These are phyloP conservation scores for Talaromyces sp. DNA, from an alignment of 2,329 filamentous ascomycete genomes.

Conservation along the genomic window DNA sequence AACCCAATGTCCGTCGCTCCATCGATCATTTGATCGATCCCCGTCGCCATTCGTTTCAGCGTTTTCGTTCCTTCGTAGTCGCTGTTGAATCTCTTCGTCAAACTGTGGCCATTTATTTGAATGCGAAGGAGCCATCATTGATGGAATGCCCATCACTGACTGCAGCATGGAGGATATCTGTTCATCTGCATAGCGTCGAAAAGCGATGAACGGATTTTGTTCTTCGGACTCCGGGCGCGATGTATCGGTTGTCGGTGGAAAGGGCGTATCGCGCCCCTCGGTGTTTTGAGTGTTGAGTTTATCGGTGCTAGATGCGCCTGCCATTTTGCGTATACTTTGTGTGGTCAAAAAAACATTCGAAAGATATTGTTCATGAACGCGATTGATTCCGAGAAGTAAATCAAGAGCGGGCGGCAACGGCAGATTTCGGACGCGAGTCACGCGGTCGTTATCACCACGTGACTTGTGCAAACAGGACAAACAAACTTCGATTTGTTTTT, in stretches of 20 bases:
- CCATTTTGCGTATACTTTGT: constrained; percentile 4
- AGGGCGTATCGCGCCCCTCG: constrained; percentile 7
- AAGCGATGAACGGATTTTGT: constrained; percentile 53
- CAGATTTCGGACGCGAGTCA: constrained; percentile 16
- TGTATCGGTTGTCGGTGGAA: constrained; percentile 11
- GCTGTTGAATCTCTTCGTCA: constrained; percentile 23
- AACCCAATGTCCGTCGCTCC: constrained; percentile 8
- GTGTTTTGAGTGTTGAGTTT: background rate
- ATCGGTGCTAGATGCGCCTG: constrained; percentile 1
- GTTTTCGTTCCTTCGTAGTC: constrained; percentile 14
- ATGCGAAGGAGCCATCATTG: constrained; percentile 25
- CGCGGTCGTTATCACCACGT: constrained; percentile 24
- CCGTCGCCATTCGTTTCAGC: background rate
- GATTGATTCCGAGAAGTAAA: background rate
- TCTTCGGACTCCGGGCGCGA: constrained; percentile 23
- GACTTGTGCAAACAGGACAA: constrained; percentile 18
- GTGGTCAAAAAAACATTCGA: background rate
- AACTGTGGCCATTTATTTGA: constrained; percentile 31
- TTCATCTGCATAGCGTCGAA: constrained; percentile 56
- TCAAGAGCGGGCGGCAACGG: constrained; percentile 26
- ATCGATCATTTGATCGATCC: background rate
- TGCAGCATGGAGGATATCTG: constrained; percentile 51
- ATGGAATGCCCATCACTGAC: constrained; percentile 44
- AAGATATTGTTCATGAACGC: background rate
- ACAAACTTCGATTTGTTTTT: background rate